These are phyloP conservation scores for Tolypocladium endophyticum DNA, from an alignment of 2,329 filamentous ascomycete genomes.

Conservation along the genomic window DNA sequence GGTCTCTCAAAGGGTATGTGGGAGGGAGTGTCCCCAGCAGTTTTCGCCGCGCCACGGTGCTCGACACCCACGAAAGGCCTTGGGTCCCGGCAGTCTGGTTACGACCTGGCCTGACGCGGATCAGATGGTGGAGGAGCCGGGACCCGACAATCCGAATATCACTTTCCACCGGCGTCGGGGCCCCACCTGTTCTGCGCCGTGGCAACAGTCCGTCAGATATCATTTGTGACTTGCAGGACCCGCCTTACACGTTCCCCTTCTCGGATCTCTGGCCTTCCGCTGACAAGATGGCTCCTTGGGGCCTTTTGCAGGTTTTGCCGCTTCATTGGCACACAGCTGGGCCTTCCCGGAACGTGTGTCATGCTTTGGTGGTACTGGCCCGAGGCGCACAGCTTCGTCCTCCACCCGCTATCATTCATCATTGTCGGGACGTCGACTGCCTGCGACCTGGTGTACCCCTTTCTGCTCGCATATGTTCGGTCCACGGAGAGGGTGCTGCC, in stretches of 20 bases:
- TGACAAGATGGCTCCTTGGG: background rate
- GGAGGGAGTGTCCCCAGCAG: background rate
- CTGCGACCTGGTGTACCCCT: constrained; percentile 34
- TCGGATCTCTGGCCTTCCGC: background rate
- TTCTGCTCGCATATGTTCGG: constrained; percentile 28
- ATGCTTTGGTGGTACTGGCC: constrained; percentile 41
- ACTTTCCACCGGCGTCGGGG: background rate
- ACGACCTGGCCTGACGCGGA: background rate
- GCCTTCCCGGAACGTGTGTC: constrained; percentile 25
- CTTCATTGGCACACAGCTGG: constrained; percentile 29
- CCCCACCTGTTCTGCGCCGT: background rate
- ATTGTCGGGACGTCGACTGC: constrained; percentile 27
- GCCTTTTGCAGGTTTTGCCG: constrained; percentile 27
- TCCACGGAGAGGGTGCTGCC: constrained; percentile 25
- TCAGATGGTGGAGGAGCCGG: background rate
- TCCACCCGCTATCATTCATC: constrained; percentile 30
- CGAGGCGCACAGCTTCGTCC: constrained; percentile 36
- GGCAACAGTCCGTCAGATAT: background rate
- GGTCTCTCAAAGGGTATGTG: background rate
- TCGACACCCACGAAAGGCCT: background rate
- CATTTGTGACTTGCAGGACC: background rate
- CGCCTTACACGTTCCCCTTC: background rate
- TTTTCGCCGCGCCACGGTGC: too few species aligned
- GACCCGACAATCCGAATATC: background rate
- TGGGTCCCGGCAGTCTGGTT: background rate